phyloP scores from a whole-genome alignment of 352 stramenopile genomes.

The Pythium sp. region DNA sequence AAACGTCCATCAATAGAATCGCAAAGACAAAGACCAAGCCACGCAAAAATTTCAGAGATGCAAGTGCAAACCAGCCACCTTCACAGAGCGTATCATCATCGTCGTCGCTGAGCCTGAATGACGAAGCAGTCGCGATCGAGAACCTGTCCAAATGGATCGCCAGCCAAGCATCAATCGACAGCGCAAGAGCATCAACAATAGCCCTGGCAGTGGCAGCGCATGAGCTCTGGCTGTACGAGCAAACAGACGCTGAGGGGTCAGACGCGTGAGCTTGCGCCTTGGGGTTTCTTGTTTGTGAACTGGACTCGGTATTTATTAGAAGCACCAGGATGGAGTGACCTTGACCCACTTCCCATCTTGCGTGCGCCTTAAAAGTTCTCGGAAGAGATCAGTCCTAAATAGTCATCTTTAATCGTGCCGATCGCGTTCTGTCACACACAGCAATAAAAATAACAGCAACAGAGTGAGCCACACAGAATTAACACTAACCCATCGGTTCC shows the following conservation, averaged over 20 bases:
- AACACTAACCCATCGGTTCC: not conserved
- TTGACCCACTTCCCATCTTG: not conserved
- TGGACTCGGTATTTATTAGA: not conserved
- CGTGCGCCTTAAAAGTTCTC: slow-evolving; percentile 54
- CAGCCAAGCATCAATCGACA: not conserved
- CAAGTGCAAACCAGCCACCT: not conserved
- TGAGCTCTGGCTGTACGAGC: not conserved
- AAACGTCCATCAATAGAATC: not conserved
- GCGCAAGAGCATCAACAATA: not conserved
- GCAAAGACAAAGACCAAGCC: not conserved
- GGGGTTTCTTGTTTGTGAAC: not conserved
- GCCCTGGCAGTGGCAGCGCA: not conserved
- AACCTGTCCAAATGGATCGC: not conserved
- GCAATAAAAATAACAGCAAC: slow-evolving; percentile 2
- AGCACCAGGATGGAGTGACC: not conserved
- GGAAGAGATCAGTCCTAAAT: slow-evolving; percentile 95
- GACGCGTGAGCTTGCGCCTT: not conserved
- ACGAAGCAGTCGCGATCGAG: not conserved
- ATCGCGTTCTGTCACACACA: slow-evolving; percentile 86
- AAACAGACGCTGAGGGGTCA: not conserved
- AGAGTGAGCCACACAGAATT: slow-evolving; percentile 8
- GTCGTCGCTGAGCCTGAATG: not conserved
- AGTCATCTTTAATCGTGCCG: slow-evolving; percentile 98
- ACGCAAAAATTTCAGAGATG: not conserved
- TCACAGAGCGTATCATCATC: not conserved